phyloP scores from a whole-genome alignment of 2,329 filamentous ascomycete genomes.

The Penicillium sp. region DNA sequence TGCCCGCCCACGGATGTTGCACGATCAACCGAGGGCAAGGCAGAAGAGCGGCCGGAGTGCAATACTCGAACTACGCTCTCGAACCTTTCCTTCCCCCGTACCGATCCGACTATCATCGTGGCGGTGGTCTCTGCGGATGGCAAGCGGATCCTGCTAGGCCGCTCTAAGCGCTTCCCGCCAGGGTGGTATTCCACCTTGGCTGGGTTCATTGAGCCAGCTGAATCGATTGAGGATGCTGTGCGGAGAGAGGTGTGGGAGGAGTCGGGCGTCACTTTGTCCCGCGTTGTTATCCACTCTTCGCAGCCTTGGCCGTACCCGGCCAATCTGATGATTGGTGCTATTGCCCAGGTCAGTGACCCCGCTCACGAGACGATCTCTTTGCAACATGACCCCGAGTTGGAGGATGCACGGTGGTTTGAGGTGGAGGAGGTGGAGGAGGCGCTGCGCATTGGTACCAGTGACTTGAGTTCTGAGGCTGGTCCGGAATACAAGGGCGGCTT shows the following conservation, averaged over 20 bases:
- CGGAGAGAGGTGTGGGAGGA: conserved; percentile 81
- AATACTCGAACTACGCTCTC: conserved; percentile 75
- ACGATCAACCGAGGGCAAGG: conserved; percentile 22
- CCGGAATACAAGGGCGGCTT: conserved; percentile 65
- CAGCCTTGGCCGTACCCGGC: conserved; percentile 84
- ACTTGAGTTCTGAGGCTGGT: conserved; percentile 56
- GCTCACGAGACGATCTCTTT: conserved; percentile 72
- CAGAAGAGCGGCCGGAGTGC: conserved; percentile 55
- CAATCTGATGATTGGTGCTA: conserved; percentile 76
- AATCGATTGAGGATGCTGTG: conserved; percentile 76
- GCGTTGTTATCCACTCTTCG: conserved; percentile 71
- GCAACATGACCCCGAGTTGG: conserved; percentile 81
- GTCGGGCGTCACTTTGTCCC: conserved; percentile 64
- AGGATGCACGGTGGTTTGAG: conserved; percentile 79
- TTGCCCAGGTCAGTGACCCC: conserved; percentile 69
- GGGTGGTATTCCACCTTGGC: conserved; percentile 84
- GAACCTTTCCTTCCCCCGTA: conserved; percentile 84
- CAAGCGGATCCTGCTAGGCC: conserved; percentile 69
- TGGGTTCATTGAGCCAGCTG: conserved; percentile 75
- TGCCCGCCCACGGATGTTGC: conserved; percentile 40
- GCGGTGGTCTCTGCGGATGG: conserved; percentile 77
- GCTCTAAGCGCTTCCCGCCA: conserved; percentile 72
- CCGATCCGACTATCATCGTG: conserved; percentile 91
- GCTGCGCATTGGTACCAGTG: conserved; percentile 57
- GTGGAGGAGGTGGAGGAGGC: conserved; percentile 73